Evolutionary conservation across 2,329 filamentous ascomycete genomes (phyloP).

Genomic region (Penicillium thymicola): DNA sequence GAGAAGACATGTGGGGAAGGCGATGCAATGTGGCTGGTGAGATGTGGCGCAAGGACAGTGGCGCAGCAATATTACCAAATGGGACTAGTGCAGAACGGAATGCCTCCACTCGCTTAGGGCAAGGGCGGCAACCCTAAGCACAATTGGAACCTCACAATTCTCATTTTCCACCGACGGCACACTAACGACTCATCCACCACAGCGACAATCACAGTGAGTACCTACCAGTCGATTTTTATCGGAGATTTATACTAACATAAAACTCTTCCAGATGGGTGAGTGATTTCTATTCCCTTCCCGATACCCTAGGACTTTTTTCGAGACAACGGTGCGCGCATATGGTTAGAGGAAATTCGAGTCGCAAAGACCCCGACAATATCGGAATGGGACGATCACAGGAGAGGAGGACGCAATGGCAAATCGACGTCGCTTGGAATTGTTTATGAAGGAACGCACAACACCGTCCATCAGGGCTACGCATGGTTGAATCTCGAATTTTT

Average conservation of each 20-base stretch:
- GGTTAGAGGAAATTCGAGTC: slow-evolving; percentile 22
- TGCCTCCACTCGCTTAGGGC: slow-evolving; percentile 40
- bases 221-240: slow-evolving; percentile 15
- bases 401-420: slow-evolving; percentile 1
- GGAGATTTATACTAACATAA: slow-evolving; percentile 27
- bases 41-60: neutral
- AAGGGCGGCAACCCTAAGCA: slow-evolving; percentile 46
- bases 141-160: slow-evolving; percentile 42
- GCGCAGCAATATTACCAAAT: slow-evolving; percentile 8
- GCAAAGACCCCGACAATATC: slow-evolving; percentile 11
- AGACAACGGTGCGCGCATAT: slow-evolving; percentile 33
- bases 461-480: slow-evolving; percentile 6
- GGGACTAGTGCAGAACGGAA: slow-evolving; percentile 28
- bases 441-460: slow-evolving; percentile 5
- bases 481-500: slow-evolving; percentile 12
- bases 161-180: slow-evolving; percentile 37
- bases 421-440: neutral
- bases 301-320: slow-evolving; percentile 25
- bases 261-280: slow-evolving; percentile 60
- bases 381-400: neutral
- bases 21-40: slow-evolving; percentile 10
- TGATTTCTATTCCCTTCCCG: slow-evolving; percentile 31
- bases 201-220: slow-evolving; percentile 53
- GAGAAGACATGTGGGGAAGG: slow-evolving; percentile 13
- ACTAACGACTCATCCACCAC: slow-evolving; percentile 45